Conservation (phyloP, 176 grass and related monocot genomes). For the Zoysia pacifica region DNA sequence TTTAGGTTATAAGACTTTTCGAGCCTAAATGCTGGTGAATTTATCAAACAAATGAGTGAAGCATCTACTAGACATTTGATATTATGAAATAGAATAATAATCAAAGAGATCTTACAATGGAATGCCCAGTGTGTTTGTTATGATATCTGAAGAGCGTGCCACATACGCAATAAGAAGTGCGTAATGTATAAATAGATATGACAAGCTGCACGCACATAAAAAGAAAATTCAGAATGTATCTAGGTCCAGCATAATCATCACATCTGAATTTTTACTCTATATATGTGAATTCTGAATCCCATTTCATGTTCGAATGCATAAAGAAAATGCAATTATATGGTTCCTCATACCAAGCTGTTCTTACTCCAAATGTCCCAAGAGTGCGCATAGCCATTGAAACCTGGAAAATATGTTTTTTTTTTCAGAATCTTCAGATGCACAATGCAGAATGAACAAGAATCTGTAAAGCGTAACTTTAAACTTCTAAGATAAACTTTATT, state of each 20-base stretch:
- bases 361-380: conserved; percentile 80
- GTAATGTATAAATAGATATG: conserved; percentile 97
- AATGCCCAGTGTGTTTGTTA: conserved; percentile 72
- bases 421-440: background rate
- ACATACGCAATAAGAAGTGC: conserved; percentile 92
- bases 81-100: background rate
- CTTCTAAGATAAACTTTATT: conserved; percentile 6
- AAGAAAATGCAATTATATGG: conserved; percentile 15
- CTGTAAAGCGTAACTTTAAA: background rate
- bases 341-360: conserved; percentile 76
- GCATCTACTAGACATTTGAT: conserved; percentile 3
- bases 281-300: background rate
- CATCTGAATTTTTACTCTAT: background rate
- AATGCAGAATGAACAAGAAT: background rate
- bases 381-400: conserved; percentile 93
- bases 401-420: conserved; percentile 44
- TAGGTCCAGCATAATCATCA: background rate
- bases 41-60: background rate
- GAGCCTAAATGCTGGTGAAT: background rate
- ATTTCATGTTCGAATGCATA: background rate
- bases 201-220: conserved; percentile 60
- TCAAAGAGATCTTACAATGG: conserved; percentile 66
- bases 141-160: conserved; percentile 95
- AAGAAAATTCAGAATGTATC: conserved; percentile 36
- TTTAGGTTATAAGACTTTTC: background rate